Evolutionary conservation across 1,284 basidiomycete species (phyloP).

Genomic region (Pterulicium gracile): DNA sequence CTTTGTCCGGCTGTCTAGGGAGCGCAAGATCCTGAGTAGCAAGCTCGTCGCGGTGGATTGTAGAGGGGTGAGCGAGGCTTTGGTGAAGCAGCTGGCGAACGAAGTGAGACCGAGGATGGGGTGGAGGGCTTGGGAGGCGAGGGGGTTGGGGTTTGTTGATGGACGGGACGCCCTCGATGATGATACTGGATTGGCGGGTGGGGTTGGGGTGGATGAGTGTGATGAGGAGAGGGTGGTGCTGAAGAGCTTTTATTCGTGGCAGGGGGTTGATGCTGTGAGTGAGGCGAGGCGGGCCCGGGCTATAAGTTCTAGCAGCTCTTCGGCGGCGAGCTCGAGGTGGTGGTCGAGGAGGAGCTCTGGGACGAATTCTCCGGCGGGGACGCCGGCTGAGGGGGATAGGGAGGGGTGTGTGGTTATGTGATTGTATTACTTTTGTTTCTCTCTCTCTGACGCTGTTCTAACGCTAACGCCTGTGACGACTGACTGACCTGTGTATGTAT

Average conservation of each 20-base stretch:
- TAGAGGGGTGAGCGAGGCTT: conserved; percentile 49
- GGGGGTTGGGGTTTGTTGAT: conserved; percentile 57
- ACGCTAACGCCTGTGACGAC: not conserved
- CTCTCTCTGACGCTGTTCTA: not conserved
- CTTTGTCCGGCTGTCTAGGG: conserved; percentile 48
- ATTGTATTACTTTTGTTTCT: not conserved
- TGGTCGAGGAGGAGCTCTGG: conserved; percentile 31
- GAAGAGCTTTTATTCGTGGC: conserved; percentile 84
- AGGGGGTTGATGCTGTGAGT: conserved; percentile 44
- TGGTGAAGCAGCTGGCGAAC: conserved; percentile 45
- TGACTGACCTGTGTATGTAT: no score
- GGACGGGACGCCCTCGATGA: conserved; percentile 46
- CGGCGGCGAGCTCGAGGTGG: conserved; percentile 25
- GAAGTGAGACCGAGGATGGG: conserved; percentile 60
- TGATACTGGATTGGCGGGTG: conserved; percentile 48
- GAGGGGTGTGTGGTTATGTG: conserved; percentile 2
- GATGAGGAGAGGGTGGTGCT: conserved; percentile 61
- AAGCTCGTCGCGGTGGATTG: conserved; percentile 69
- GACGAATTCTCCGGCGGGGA: conserved; percentile 18
- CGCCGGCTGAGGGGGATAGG: not conserved
- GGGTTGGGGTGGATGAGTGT: no score
- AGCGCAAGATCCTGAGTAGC: conserved; percentile 39
- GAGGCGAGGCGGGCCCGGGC: conserved; percentile 49
- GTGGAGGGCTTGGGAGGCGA: conserved; percentile 59
- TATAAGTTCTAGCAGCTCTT: conserved; percentile 21